These are phyloP conservation scores for Phytophthora hibernalis DNA, from an alignment of 352 stramenopile species.

Conservation along the genomic window DNA sequence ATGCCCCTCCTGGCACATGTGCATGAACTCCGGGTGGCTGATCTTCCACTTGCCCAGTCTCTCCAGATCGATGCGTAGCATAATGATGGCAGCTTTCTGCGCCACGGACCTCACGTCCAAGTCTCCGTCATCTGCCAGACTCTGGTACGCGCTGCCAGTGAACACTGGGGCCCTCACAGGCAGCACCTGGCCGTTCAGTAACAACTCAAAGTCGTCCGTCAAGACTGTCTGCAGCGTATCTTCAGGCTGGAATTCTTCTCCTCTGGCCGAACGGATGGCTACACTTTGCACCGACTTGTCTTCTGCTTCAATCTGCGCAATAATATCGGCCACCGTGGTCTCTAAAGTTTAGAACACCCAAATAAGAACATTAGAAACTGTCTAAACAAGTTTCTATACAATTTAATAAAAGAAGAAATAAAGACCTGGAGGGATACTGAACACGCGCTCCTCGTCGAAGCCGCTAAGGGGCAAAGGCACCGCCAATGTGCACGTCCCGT, in stretches of 20 bases:
- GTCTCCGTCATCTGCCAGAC: slow-evolving; percentile 74
- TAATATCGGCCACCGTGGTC: slow-evolving; percentile 75
- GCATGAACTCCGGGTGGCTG: slow-evolving; percentile 69
- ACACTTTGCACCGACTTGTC: slow-evolving; percentile 78
- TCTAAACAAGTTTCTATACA: background rate
- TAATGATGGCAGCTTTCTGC: slow-evolving; percentile 84
- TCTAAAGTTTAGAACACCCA: slow-evolving; percentile 46
- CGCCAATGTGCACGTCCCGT: slow-evolving; percentile 76
- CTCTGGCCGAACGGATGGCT: slow-evolving; percentile 65
- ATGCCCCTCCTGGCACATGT: slow-evolving; percentile 81
- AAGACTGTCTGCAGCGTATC: slow-evolving; percentile 75
- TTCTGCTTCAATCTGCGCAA: slow-evolving; percentile 80
- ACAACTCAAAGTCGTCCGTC: slow-evolving; percentile 84
- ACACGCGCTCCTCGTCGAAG: slow-evolving; percentile 82
- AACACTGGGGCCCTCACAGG: slow-evolving; percentile 78
- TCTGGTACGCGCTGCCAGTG: slow-evolving; percentile 76
- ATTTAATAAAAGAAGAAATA: slow-evolving; percentile 6
- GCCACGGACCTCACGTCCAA: slow-evolving; percentile 80
- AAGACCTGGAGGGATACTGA: slow-evolving; percentile 72
- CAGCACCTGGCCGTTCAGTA: slow-evolving; percentile 83
- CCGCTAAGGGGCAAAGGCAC: slow-evolving; percentile 80
- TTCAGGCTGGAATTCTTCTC: slow-evolving; percentile 62
- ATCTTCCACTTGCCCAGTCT: slow-evolving; percentile 85
- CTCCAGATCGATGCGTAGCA: slow-evolving; percentile 75
- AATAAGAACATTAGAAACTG: slow-evolving; percentile 5